Evolutionary conservation across 2,329 filamentous ascomycete genomes (phyloP).

Genomic region (Sporothrix dimorphospora): DNA sequence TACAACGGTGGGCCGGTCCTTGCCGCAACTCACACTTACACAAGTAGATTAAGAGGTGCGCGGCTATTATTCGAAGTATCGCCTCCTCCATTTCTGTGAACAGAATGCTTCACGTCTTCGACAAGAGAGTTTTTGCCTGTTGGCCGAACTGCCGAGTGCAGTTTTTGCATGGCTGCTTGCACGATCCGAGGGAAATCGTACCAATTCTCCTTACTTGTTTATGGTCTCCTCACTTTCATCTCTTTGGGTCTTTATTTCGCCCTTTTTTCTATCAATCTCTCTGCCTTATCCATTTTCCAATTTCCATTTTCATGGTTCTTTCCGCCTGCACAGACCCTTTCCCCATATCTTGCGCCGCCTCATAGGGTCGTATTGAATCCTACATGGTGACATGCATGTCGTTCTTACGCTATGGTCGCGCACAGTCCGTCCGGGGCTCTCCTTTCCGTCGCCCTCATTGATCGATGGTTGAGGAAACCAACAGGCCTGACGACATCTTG

Average conservation of each 20-base stretch:
- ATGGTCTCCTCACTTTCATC: too few species aligned
- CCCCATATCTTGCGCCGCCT: neutral
- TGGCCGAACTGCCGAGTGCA: neutral
- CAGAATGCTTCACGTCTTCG: neutral
- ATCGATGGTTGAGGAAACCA: conserved; percentile 10
- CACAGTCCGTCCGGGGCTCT: neutral
- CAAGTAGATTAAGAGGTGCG: neutral
- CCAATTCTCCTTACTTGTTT: too few species aligned
- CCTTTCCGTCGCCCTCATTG: neutral
- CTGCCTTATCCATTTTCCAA: neutral
- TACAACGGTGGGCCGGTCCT: neutral
- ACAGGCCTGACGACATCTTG: conserved; percentile 6
- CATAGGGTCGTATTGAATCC: neutral
- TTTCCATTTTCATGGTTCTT: neutral
- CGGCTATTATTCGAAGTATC: neutral
- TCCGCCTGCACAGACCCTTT: neutral
- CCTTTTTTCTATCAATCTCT: neutral
- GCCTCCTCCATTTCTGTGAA: neutral
- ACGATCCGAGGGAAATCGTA: too few species aligned
- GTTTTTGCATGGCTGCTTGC: too few species aligned
- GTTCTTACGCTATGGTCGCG: neutral
- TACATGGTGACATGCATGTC: neutral
- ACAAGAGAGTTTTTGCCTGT: neutral
- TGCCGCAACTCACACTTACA: neutral
- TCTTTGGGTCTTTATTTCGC: neutral